These are phyloP conservation scores for Lolium rigidum DNA, from an alignment of 176 grass and related monocot genomes.

Conservation along the genomic window DNA sequence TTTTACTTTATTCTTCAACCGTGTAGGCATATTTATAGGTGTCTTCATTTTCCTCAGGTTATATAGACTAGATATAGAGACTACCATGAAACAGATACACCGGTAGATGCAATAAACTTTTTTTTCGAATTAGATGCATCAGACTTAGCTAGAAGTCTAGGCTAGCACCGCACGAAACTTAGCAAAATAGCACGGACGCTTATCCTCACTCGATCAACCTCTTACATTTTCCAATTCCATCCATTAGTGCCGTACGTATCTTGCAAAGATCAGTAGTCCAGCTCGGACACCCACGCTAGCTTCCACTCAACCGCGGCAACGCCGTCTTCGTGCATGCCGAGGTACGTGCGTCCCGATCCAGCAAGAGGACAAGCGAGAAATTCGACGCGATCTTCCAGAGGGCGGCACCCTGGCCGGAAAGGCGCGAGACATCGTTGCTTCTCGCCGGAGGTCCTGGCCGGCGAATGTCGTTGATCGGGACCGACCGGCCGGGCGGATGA, in stretches of 20 bases:
- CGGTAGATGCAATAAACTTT: too few species aligned
- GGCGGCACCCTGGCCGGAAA: background rate
- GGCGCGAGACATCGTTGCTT: background rate
- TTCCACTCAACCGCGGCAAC: slow-evolving; percentile 31
- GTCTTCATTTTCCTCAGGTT: too few species aligned
- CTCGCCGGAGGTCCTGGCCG: background rate
- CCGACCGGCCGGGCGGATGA: background rate
- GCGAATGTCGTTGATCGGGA: slow-evolving; percentile 32
- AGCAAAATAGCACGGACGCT: too few species aligned
- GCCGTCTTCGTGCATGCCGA: background rate
- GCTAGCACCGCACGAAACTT: background rate
- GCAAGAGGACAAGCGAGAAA: slow-evolving; percentile 25
- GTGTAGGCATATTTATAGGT: too few species aligned
- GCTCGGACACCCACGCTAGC: slow-evolving; percentile 2
- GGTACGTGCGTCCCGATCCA: background rate
- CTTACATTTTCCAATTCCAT: background rate
- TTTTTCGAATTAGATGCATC: too few species aligned
- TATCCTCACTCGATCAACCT: background rate
- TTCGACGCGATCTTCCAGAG: background rate
- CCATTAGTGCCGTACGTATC: background rate
- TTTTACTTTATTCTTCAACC: too few species aligned
- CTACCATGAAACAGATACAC: too few species aligned
- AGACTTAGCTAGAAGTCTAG: background rate
- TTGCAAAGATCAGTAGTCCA: slow-evolving; percentile 14
- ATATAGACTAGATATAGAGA: too few species aligned